These are phyloP conservation scores for Madurella fahalii DNA, from an alignment of 2,329 filamentous ascomycete species.

Conservation along the genomic window DNA sequence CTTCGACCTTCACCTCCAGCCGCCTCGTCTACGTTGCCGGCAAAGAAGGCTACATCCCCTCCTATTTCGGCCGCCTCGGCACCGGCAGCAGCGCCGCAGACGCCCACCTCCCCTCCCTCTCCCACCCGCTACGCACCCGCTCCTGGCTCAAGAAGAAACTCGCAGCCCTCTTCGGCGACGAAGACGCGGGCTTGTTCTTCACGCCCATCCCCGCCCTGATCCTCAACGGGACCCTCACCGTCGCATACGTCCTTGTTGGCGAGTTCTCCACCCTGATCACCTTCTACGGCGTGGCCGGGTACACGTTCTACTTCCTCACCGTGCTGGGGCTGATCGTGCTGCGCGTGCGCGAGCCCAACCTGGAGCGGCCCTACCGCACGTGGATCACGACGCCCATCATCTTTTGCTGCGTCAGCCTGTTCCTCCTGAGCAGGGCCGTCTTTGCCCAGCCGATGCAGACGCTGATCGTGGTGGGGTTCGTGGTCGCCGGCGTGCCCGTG, in stretches of 20 bases:
- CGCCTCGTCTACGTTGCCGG: constrained; percentile 90
- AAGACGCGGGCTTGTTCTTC: constrained; percentile 76
- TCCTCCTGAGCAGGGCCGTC: constrained; percentile 80
- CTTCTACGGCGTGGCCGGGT: constrained; percentile 95
- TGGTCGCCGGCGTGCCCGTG: constrained; percentile 76
- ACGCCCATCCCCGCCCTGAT: constrained; percentile 91
- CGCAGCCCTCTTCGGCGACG: constrained; percentile 66
- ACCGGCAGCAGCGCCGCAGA: constrained; percentile 46
- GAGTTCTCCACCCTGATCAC: constrained; percentile 90
- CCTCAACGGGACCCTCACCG: constrained; percentile 72
- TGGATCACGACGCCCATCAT: constrained; percentile 98
- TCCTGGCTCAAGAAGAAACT: constrained; percentile 58
- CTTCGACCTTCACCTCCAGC: constrained; percentile 87
- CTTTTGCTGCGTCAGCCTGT: constrained; percentile 96
- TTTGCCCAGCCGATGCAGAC: constrained; percentile 92
- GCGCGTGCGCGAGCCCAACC: constrained; percentile 76
- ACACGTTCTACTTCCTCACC: constrained; percentile 95
- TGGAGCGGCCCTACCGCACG: constrained; percentile 88
- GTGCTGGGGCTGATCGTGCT: constrained; percentile 91
- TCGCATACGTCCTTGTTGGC: constrained; percentile 75
- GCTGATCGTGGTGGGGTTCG: constrained; percentile 78
- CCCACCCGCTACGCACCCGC: constrained; percentile 42
- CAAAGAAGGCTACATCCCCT: constrained; percentile 89
- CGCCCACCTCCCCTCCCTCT: constrained; percentile 35
- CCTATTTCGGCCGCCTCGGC: constrained; percentile 78